Percentiles rank a stretch among this genome's conserved stretches.
Conservation (phyloP, 768 basidiomycete species). For the Auriscalpium vulgare region DNA sequence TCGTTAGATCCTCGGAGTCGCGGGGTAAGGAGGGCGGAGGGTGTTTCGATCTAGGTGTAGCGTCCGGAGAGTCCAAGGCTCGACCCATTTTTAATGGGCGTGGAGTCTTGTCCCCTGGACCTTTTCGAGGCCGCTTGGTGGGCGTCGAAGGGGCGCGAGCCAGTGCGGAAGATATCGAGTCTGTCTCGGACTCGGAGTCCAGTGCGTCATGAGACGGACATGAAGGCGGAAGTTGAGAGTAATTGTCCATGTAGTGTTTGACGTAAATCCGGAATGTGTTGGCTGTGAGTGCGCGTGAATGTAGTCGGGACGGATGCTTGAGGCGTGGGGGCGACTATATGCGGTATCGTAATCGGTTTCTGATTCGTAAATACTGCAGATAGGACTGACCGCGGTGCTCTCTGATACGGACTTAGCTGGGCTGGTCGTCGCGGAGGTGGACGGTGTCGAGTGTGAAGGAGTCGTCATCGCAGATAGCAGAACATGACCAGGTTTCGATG, state of each 20-base stretch:
- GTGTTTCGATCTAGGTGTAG: too few relatives aligned
- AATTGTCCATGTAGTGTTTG: constrained; percentile 72
- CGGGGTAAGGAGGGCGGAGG: neutral
- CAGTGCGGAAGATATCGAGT: neutral
- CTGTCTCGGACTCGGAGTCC: constrained; percentile 3
- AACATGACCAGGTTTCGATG: neutral
- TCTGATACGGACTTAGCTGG: constrained; percentile 6
- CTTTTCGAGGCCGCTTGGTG: constrained; percentile 23
- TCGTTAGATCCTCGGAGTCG: neutral
- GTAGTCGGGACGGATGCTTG: constrained; percentile 67
- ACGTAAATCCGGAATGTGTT: constrained; percentile 71
- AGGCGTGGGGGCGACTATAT: constrained; percentile 36
- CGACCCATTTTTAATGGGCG: constrained; percentile 13
- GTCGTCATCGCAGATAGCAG: neutral
- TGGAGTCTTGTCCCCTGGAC: constrained; percentile 20
- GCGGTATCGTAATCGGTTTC: neutral
- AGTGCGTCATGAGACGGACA: neutral
- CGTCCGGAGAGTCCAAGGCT: neutral
- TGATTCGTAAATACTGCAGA: neutral
- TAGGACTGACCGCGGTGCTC: constrained; percentile 8
- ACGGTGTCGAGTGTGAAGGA: neutral
- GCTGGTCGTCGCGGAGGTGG: constrained; percentile 6
- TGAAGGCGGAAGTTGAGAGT: constrained; percentile 19
- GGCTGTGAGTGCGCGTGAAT: constrained; percentile 55
- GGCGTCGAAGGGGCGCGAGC: constrained; percentile 25